These are phyloP conservation scores for Fusarium annulatum DNA, from an alignment of 2,329 filamentous ascomycete genomes.

Conservation along the genomic window DNA sequence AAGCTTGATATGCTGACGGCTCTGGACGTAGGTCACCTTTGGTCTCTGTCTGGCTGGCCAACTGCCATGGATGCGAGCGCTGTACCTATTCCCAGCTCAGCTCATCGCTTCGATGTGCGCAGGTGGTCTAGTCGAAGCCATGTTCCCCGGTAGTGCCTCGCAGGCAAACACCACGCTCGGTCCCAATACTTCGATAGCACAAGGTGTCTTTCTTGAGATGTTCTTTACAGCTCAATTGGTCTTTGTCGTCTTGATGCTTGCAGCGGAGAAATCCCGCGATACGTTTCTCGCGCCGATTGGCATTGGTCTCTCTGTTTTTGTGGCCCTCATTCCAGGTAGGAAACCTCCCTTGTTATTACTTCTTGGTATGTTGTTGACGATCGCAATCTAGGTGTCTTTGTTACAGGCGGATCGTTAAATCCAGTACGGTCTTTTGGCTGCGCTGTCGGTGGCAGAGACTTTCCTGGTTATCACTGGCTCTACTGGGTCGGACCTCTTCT, in stretches of 20 bases:
- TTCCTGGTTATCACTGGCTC: constrained; percentile 60
- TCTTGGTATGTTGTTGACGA: constrained; percentile 46
- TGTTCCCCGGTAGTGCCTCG: constrained; percentile 64
- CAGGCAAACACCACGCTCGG: constrained; percentile 63
- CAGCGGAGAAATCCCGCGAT: constrained; percentile 75
- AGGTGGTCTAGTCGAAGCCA: constrained; percentile 63
- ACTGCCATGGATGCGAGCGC: constrained; percentile 31
- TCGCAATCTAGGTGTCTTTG: constrained; percentile 24
- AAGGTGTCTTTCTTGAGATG: constrained; percentile 72
- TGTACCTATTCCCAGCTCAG: constrained; percentile 63
- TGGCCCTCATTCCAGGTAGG: constrained; percentile 55
- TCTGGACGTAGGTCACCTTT: constrained; percentile 28
- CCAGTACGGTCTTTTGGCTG: constrained; percentile 61
- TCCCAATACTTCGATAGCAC: constrained; percentile 58
- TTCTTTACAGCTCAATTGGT: constrained; percentile 70
- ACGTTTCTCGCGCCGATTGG: constrained; percentile 76
- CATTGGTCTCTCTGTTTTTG: constrained; percentile 75
- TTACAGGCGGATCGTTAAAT: constrained; percentile 57
- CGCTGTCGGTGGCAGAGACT: constrained; percentile 51
- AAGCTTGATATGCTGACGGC: not conserved
- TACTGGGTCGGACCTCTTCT: constrained; percentile 63
- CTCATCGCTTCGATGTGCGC: constrained; percentile 66
- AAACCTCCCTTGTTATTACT: not conserved
- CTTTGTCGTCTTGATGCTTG: constrained; percentile 73
- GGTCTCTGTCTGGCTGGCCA: constrained; percentile 35